A percentile compares a stretch with the other conserved stretches of the same genome.
These are phyloP conservation scores for Potentilla sterilis DNA, from an alignment of 306 rosid species.

Conservation along the genomic window DNA sequence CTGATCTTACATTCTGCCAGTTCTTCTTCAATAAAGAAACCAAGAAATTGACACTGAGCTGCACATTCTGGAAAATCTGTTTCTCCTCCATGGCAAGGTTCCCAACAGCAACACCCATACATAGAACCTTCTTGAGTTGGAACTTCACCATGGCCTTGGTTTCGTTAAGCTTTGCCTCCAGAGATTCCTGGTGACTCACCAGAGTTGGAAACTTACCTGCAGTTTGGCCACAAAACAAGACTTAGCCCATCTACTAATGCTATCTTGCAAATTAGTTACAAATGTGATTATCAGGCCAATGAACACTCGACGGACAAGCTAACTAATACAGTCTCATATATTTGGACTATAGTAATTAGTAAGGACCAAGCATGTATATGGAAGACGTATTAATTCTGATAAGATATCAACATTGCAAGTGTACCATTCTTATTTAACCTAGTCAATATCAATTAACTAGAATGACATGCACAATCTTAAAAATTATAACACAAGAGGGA, in stretches of 20 bases:
- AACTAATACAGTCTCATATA: background rate
- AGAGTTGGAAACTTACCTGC: conserved; percentile 74
- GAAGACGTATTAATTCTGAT: background rate
- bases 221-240: background rate
- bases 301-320: background rate
- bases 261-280: background rate
- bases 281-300: background rate
- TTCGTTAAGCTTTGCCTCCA: conserved; percentile 66
- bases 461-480: background rate
- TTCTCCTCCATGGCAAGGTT: conserved; percentile 75
- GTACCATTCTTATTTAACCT: background rate
- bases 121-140: conserved; percentile 75
- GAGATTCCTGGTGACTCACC: conserved; percentile 69
- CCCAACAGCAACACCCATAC: conserved; percentile 85
- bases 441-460: background rate
- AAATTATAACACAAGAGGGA: too few species aligned
- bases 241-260: background rate
- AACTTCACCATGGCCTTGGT: conserved; percentile 74
- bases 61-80: conserved; percentile 73
- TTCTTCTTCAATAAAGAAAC: conserved; percentile 75
- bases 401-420: background rate
- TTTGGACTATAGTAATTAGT: background rate
- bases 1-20: conserved; percentile 70
- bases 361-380: background rate
- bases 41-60: conserved; percentile 67